Evolutionary conservation across 495 filamentous ascomycete genomes (phyloP).

Genomic region (Chaetomium tenue): DNA sequence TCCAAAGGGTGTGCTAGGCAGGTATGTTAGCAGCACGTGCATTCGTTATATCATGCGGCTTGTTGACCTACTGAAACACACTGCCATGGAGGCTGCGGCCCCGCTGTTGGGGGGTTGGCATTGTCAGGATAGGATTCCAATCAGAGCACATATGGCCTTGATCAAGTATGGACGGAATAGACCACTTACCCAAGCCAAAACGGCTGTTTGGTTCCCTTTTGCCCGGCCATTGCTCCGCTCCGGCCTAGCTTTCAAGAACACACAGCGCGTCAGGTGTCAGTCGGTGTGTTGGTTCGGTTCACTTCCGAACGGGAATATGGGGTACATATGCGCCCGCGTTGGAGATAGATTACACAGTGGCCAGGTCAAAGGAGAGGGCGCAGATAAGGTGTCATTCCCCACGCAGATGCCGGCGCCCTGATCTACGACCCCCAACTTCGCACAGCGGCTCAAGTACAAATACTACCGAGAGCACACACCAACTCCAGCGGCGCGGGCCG

Average conservation of each 20-base stretch:
- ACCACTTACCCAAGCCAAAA: constrained; percentile 38
- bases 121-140: not conserved
- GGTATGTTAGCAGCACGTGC: not conserved
- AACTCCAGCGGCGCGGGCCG: constrained; percentile 11
- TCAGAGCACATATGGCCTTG: not conserved
- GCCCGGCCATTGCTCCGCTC: constrained; percentile 16
- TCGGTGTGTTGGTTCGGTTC: not conserved
- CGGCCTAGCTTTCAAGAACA: not conserved
- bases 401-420: not conserved
- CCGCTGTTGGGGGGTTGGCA: constrained; percentile 27
- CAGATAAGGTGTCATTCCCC: not conserved
- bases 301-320: not conserved
- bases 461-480: not conserved
- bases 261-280: constrained; percentile 5
- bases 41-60: too few relatives aligned
- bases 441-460: not conserved
- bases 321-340: constrained; percentile 8
- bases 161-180: not conserved
- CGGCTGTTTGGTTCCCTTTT: constrained; percentile 33
- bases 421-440: constrained; percentile 8
- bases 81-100: constrained; percentile 43
- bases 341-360: constrained; percentile 3
- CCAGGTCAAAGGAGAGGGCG: not conserved
- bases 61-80: constrained; percentile 41
- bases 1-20: constrained; percentile 40